Evolutionary conservation across 768 basidiomycete species (phyloP).

Genomic region (Lentinus tigrinus): DNA sequence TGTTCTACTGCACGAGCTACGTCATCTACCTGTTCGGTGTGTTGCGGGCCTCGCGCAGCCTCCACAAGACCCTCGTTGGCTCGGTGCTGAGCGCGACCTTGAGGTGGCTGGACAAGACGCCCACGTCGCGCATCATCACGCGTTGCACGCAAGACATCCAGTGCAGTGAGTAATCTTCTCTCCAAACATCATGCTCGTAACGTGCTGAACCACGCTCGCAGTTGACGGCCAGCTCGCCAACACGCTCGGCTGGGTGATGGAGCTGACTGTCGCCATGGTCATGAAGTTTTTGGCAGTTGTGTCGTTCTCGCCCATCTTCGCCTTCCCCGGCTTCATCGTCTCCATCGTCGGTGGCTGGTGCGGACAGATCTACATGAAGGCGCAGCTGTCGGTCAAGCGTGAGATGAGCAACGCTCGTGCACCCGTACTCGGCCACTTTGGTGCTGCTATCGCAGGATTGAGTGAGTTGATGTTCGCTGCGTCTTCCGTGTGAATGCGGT

Average conservation of each 20-base stretch:
- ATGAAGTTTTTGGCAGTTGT: slow-evolving; percentile 37
- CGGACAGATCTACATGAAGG: slow-evolving; percentile 55
- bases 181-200: too few species aligned
- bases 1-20: slow-evolving; percentile 22
- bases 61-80: slow-evolving; percentile 31
- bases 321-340: slow-evolving; percentile 39
- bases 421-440: slow-evolving; percentile 52
- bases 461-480: slow-evolving; percentile 25
- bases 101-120: slow-evolving; percentile 52
- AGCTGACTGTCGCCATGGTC: slow-evolving; percentile 33
- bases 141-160: slow-evolving; percentile 69
- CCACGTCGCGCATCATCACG: slow-evolving; percentile 58
- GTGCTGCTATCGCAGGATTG: slow-evolving; percentile 53
- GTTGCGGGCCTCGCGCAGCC: slow-evolving; percentile 30
- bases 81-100: slow-evolving; percentile 33
- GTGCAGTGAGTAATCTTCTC: slow-evolving; percentile 24
- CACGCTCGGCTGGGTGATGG: slow-evolving; percentile 28
- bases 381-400: slow-evolving; percentile 57
- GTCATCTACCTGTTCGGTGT: slow-evolving; percentile 28
- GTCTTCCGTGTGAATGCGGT: not conserved
- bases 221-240: slow-evolving; percentile 37
- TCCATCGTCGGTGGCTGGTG: slow-evolving; percentile 39
- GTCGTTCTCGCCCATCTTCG: slow-evolving; percentile 39
- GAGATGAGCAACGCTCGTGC: slow-evolving; percentile 53
- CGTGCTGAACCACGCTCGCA: too few species aligned